Conservation (phyloP, 306 rosid species). For the Comarum palustre region DNA sequence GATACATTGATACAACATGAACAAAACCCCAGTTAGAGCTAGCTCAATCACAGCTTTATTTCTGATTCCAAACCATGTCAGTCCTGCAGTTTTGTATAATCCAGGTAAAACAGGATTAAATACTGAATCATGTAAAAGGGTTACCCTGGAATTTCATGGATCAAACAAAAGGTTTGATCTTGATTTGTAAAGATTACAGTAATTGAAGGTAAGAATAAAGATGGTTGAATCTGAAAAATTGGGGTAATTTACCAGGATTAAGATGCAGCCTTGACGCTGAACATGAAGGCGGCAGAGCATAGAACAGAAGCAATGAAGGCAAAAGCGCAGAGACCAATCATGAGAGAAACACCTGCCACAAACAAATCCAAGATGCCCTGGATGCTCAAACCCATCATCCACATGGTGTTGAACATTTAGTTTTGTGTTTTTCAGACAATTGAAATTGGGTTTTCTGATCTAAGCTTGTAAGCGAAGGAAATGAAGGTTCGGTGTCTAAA, state of each 20-base stretch:
- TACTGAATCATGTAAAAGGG: not conserved
- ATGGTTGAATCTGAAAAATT: not conserved
- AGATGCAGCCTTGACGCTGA: constrained; percentile 47
- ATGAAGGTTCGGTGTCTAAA: not conserved
- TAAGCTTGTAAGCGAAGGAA: not conserved
- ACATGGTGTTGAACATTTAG: not conserved
- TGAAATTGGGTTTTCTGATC: not conserved
- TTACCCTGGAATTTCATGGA: not conserved
- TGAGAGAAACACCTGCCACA: constrained; percentile 64
- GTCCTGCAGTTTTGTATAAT: not conserved
- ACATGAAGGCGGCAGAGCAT: constrained; percentile 61
- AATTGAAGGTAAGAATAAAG: not conserved
- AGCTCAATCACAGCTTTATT: not conserved
- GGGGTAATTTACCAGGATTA: constrained; percentile 22
- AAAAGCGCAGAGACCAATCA: constrained; percentile 50
- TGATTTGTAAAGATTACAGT: not conserved
- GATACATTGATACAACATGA: not conserved
- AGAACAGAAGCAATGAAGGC: constrained; percentile 66
- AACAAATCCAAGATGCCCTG: constrained; percentile 59
- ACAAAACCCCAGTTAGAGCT: not conserved
- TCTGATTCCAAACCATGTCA: not conserved
- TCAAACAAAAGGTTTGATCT: not conserved
- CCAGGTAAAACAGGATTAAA: not conserved
- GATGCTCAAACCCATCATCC: constrained; percentile 44
- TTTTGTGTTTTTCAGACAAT: not conserved